Evolutionary conservation across 768 basidiomycete species (phyloP).

Genomic region (Russula sp.): DNA sequence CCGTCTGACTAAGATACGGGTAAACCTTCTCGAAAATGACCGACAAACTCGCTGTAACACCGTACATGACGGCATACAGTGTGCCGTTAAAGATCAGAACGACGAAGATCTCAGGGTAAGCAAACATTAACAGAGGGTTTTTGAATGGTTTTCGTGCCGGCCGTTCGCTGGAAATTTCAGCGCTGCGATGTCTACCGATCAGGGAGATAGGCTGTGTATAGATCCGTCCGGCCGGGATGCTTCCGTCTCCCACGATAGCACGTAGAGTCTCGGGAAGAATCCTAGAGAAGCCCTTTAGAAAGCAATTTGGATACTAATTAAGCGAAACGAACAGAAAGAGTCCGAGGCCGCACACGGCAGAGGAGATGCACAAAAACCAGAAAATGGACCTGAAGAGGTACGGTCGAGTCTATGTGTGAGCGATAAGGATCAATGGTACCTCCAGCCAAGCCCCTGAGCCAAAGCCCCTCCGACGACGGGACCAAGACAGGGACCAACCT

Average conservation of each 20-base stretch:
- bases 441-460: slow-evolving; percentile 35
- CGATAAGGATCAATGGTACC: slow-evolving; percentile 28
- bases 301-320: neutral
- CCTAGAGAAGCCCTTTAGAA: slow-evolving; percentile 30
- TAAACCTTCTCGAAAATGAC: slow-evolving; percentile 59
- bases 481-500: slow-evolving; percentile 41
- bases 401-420: neutral
- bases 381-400: slow-evolving; percentile 40
- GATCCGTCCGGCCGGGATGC: slow-evolving; percentile 36
- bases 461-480: slow-evolving; percentile 51
- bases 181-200: slow-evolving; percentile 30
- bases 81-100: slow-evolving; percentile 54
- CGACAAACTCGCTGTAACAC: slow-evolving; percentile 58
- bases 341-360: slow-evolving; percentile 37
- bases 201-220: slow-evolving; percentile 39
- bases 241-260: slow-evolving; percentile 44
- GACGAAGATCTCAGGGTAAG: slow-evolving; percentile 54
- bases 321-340: slow-evolving; percentile 38
- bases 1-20: slow-evolving; percentile 55
- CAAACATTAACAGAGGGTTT: slow-evolving; percentile 57
- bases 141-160: slow-evolving; percentile 40
- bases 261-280: slow-evolving; percentile 52
- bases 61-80: slow-evolving; percentile 56
- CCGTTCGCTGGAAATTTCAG: neutral
- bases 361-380: slow-evolving; percentile 43